Conservation (phyloP, 495 filamentous ascomycete genomes). For the Aspergillus sclerotiicarbonarius region DNA sequence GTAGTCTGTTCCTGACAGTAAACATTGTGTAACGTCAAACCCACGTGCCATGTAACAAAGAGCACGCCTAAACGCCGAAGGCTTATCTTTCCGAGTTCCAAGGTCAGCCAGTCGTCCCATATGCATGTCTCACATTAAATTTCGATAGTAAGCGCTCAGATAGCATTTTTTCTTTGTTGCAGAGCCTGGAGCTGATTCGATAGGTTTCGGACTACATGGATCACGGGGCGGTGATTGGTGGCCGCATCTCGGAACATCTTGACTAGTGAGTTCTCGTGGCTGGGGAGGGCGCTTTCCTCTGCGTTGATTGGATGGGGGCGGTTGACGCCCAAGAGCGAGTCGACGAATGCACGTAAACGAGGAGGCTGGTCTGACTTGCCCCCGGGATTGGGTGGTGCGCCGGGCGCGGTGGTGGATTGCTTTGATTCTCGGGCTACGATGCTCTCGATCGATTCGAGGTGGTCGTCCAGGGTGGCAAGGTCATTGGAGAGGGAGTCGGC, state of each 20-base stretch:
- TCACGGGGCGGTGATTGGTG: constrained; percentile 30
- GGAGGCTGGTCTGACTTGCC: background rate
- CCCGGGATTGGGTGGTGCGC: background rate
- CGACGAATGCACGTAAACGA: background rate
- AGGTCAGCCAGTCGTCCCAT: too few relatives aligned
- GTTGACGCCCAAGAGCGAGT: background rate
- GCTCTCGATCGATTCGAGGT: constrained; percentile 39
- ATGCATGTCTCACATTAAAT: too few relatives aligned
- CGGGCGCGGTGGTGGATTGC: background rate
- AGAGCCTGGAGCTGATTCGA: constrained; percentile 20
- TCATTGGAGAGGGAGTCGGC: constrained; percentile 34
- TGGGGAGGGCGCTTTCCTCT: constrained; percentile 8
- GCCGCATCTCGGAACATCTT: constrained; percentile 27
- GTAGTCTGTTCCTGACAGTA: too few relatives aligned
- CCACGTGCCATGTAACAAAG: too few relatives aligned
- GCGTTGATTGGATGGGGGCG: background rate
- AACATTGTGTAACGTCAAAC: too few relatives aligned
- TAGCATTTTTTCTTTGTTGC: constrained; percentile 16
- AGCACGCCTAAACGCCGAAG: too few relatives aligned
- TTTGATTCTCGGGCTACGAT: constrained; percentile 28
- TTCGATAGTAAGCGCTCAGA: background rate
- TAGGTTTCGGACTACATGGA: constrained; percentile 18
- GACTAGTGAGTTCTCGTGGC: constrained; percentile 2
- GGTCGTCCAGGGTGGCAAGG: constrained; percentile 42
- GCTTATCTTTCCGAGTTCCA: too few relatives aligned